Conservation (phyloP, 2,329 filamentous ascomycete genomes). For the Chaetomiaceae sp. region DNA sequence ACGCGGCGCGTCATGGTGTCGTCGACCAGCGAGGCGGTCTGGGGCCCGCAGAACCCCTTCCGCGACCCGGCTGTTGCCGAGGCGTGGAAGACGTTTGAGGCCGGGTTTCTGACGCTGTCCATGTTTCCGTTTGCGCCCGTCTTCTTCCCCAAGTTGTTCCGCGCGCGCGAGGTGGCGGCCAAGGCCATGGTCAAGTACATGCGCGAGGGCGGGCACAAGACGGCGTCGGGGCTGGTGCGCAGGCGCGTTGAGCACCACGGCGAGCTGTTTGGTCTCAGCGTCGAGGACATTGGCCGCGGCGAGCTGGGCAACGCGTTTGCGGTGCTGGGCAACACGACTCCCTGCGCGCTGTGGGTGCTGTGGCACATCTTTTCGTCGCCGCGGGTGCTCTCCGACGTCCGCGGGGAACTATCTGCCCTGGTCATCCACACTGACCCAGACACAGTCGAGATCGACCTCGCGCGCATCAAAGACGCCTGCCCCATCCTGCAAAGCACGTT, state of each 20-base stretch:
- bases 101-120: slow-evolving; percentile 10
- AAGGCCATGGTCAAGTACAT: slow-evolving; percentile 22
- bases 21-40: slow-evolving; percentile 27
- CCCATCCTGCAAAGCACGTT: slow-evolving; percentile 29
- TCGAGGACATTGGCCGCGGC: slow-evolving; percentile 27
- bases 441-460: too few species aligned
- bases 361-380: slow-evolving; percentile 26
- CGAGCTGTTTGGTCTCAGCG: slow-evolving; percentile 15
- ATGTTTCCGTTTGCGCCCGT: slow-evolving; percentile 4
- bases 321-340: slow-evolving; percentile 25
- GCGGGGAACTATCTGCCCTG: slow-evolving; percentile 20
- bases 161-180: slow-evolving; percentile 11
- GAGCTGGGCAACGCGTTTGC: slow-evolving; percentile 29
- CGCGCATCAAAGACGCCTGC: slow-evolving; percentile 23
- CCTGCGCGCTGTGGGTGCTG: slow-evolving; percentile 26
- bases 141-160: slow-evolving; percentile 10
- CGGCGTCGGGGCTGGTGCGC: slow-evolving; percentile 24
- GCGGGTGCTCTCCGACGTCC: slow-evolving; percentile 23
- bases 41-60: slow-evolving; percentile 28
- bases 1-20: slow-evolving; percentile 20
- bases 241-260: slow-evolving; percentile 26
- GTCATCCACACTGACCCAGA: too few species aligned
- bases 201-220: slow-evolving; percentile 22
- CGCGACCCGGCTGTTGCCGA: slow-evolving; percentile 22
- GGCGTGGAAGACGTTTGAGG: slow-evolving; percentile 24